A percentile compares a stretch with the other conserved stretches of the same genome.
phyloP scores from a whole-genome alignment of 768 basidiomycete species.

The Cyclocybe cylindracea region DNA sequence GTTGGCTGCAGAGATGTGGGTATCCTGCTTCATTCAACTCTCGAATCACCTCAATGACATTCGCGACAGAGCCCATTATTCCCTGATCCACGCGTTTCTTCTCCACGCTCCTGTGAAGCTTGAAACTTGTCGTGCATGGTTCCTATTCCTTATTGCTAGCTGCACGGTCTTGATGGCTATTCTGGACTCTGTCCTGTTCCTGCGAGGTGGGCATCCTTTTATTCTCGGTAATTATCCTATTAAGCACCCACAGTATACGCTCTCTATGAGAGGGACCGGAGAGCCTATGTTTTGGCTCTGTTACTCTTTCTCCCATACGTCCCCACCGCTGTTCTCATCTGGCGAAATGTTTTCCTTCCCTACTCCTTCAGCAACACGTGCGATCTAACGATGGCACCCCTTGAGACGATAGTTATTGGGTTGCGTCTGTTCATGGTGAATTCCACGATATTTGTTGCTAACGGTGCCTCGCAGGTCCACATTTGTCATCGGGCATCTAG shows the following conservation, averaged over 20 bases:
- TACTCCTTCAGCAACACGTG: background rate
- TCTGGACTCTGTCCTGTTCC: slow-evolving; percentile 1
- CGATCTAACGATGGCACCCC: background rate
- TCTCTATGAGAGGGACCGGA: background rate
- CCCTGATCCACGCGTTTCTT: slow-evolving; percentile 1
- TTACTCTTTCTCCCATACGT: background rate
- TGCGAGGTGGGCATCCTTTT: background rate
- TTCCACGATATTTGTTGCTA: background rate
- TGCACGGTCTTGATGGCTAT: background rate
- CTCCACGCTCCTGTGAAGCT: background rate
- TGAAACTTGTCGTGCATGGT: background rate
- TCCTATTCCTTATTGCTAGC: background rate
- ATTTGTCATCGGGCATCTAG: background rate
- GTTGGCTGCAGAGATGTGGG: background rate
- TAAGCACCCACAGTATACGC: background rate
- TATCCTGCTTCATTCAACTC: background rate
- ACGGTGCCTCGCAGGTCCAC: background rate
- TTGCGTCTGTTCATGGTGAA: background rate
- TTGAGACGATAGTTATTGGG: background rate
- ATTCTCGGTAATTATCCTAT: background rate
- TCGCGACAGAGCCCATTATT: background rate
- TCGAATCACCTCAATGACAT: background rate
- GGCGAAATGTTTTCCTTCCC: background rate
- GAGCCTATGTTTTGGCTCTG: background rate
- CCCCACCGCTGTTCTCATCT: background rate